Conservation (phyloP, 768 basidiomycete genomes). For the Lepiota venenata region DNA sequence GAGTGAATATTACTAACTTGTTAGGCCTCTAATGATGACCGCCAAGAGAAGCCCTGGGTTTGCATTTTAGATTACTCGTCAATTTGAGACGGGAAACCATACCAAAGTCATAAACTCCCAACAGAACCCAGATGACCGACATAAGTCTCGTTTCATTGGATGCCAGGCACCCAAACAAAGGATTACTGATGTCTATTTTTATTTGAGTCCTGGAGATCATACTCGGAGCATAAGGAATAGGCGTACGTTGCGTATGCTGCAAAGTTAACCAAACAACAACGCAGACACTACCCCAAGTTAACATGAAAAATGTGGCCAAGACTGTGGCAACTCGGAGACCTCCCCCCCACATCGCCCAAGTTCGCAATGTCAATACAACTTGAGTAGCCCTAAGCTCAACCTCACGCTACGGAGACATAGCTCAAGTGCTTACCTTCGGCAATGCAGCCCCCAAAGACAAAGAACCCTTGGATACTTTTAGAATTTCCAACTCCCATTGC, state of each 20-base stretch:
- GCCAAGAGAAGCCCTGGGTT: not conserved
- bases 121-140: not conserved
- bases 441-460: not conserved
- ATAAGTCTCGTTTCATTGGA: not conserved
- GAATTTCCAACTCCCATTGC: not conserved
- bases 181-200: not conserved
- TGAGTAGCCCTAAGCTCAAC: not conserved
- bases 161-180: not conserved
- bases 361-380: slow-evolving; percentile 5
- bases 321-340: not conserved
- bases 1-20: no score
- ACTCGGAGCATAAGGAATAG: no score
- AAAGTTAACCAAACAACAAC: not conserved
- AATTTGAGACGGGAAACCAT: not conserved
- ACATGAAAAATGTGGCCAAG: not conserved
- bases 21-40: not conserved
- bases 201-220: not conserved
- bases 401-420: not conserved
- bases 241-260: not conserved
- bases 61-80: not conserved
- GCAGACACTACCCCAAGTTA: not conserved
- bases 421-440: not conserved
- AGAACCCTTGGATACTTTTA: not conserved
- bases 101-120: slow-evolving; percentile 1
- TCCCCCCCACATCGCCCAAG: slow-evolving; percentile 3